Evolutionary conservation across 2,329 filamentous ascomycete species (phyloP).

Genomic region (Cryphonectria japonica): DNA sequence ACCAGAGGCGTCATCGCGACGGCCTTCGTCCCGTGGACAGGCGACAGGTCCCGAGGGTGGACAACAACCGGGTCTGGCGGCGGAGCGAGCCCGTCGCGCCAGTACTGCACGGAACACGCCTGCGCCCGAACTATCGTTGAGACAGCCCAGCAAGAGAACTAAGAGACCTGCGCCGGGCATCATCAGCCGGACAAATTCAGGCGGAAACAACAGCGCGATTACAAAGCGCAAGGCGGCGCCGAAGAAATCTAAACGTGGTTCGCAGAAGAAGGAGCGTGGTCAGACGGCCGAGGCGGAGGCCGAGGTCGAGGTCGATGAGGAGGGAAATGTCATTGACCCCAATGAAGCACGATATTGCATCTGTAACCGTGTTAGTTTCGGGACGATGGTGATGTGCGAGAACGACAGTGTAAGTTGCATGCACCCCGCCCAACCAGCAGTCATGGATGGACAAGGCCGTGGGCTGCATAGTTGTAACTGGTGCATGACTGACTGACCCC

Average conservation of each 20-base stretch:
- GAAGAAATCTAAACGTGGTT: slow-evolving; percentile 60
- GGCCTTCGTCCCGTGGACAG: slow-evolving; percentile 58
- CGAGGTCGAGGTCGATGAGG: slow-evolving; percentile 68
- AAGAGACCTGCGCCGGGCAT: slow-evolving; percentile 75
- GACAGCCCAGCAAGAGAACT: slow-evolving; percentile 58
- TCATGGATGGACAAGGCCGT: neutral
- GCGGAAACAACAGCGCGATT: slow-evolving; percentile 65
- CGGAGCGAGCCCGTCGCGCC: slow-evolving; percentile 58
- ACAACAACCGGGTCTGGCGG: slow-evolving; percentile 51
- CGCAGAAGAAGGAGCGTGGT: slow-evolving; percentile 46
- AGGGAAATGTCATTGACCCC: slow-evolving; percentile 72
- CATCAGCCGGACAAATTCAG: slow-evolving; percentile 65
- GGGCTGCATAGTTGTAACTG: neutral
- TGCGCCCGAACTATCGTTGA: slow-evolving; percentile 49
- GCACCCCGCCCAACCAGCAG: slow-evolving; percentile 26
- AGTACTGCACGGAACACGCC: slow-evolving; percentile 63
- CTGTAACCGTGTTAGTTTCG: slow-evolving; percentile 80
- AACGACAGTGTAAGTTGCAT: slow-evolving; percentile 68
- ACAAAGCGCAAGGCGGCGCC: slow-evolving; percentile 73
- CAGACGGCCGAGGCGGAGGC: slow-evolving; percentile 47
- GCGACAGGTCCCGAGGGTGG: slow-evolving; percentile 46
- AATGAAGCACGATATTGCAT: slow-evolving; percentile 77
- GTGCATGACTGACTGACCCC: slow-evolving; percentile 28
- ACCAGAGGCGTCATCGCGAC: slow-evolving; percentile 42
- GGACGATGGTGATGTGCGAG: slow-evolving; percentile 83